Evolutionary conservation across 176 grass and related monocot genomes (phyloP).

Genomic region (Musa schizocarpa): DNA sequence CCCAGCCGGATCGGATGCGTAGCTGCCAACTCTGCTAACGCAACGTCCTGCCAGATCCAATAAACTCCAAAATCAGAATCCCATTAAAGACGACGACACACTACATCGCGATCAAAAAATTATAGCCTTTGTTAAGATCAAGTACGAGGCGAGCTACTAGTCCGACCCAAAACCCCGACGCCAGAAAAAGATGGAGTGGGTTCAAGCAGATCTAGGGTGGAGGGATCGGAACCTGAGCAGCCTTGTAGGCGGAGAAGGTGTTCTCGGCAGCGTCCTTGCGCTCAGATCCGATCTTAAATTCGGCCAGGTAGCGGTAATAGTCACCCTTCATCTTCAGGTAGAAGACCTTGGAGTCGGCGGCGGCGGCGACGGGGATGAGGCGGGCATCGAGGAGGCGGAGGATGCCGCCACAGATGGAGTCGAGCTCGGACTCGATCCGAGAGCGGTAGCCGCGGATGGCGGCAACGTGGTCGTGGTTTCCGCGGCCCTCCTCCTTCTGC

Average conservation of each 20-base stretch:
- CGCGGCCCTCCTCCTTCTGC: slow-evolving; percentile 15
- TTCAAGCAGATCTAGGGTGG: too few relatives aligned
- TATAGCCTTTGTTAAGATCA: too few relatives aligned
- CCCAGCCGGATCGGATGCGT: slow-evolving; percentile 15
- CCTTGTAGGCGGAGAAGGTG: slow-evolving; percentile 18
- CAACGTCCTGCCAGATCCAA: background rate
- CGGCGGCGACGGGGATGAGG: slow-evolving; percentile 12
- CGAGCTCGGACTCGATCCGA: slow-evolving; percentile 8
- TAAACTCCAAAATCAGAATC: background rate
- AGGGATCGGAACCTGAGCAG: slow-evolving; percentile 5
- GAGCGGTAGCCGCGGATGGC: background rate
- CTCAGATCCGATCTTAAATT: slow-evolving; percentile 16
- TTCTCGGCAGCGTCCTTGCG: slow-evolving; percentile 19
- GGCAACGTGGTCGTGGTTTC: slow-evolving; percentile 7
- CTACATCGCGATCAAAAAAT: background rate
- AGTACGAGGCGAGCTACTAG: too few relatives aligned
- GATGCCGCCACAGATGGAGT: slow-evolving; percentile 21
- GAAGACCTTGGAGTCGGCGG: slow-evolving; percentile 17
- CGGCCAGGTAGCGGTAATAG: slow-evolving; percentile 21
- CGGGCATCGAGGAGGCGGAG: slow-evolving; percentile 17
- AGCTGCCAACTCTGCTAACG: background rate
- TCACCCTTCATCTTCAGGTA: slow-evolving; percentile 26
- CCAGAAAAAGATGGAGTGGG: background rate
- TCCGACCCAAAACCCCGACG: background rate
- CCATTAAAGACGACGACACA: background rate